Evolutionary conservation across 177 flowering plant genomes (phyloP), one percentile per base, ranked within the genome.

Genomic region (Vitis hybrid): DNA sequence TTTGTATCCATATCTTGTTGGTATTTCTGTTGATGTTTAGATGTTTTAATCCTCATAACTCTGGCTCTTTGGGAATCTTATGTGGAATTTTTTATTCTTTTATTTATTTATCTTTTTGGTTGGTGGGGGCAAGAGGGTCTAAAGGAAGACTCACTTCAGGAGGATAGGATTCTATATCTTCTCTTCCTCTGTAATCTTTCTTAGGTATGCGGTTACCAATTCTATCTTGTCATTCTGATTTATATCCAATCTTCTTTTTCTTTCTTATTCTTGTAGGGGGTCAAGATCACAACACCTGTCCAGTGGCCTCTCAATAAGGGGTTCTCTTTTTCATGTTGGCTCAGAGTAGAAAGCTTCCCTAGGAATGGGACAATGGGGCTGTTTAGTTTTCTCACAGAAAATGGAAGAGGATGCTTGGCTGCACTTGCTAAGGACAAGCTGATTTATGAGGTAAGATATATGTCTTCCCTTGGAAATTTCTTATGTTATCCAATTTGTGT

Each of bases 261-360:
- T 52, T 61, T 54, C 26, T 34, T 54, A 9, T 74, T 52, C 62
- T 72, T 82, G 77, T 77, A 96, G 99, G 99, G 99, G 17, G 83
- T 96, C 70, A 63, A 80, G 48, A 82, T 96, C 63, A 88, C 79
- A 73, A 87, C 94, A 52, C 97, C 99, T 51, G 63, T 96, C 64
- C 98, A 88, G 71, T 94, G 97, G 99, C 99, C 99, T 76, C 78
- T 80, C 67, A 85, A 79, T 68, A 92, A 86, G 77, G 99, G 99
- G n/a, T 91, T 92, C 80, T 88, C 98, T 21, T 94, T 96, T 82
- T 87, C 95, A 10, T 96, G 99, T 74, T 96, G 99, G 99, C 83
- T 91, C 56, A 86, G 99, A 82, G 87, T 96, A 60, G 98, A 96
- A 81, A 85, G 74, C 74, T 92, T 88, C 58, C 97, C 97, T 9